A percentile compares a stretch with the other conserved stretches of the same genome.
Evolutionary conservation across 2,329 filamentous ascomycete species (phyloP).

Genomic region (Neobulgaria alba): DNA sequence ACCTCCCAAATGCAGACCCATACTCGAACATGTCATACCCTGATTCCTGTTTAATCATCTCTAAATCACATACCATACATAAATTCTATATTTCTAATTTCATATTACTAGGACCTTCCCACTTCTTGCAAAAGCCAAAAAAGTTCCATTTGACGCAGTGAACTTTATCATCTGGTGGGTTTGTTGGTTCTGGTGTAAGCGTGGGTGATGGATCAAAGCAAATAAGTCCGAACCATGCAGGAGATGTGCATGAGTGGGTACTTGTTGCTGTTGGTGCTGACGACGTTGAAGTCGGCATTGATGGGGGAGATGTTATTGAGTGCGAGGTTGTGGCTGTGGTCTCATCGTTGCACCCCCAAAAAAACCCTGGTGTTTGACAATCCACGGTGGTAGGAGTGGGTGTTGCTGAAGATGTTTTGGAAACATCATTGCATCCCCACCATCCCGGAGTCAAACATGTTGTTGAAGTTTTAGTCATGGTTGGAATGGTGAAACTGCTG

Average conservation of each 20-base stretch:
- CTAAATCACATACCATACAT: no score
- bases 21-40: no score
- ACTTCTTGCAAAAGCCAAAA: conserved; percentile 24
- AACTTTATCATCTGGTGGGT: conserved; percentile 8
- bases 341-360: conserved; percentile 46
- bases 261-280: conserved; percentile 16
- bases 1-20: no score
- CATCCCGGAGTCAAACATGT: conserved; percentile 35
- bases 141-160: conserved; percentile 21
- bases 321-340: conserved; percentile 29
- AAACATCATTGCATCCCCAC: conserved; percentile 42
- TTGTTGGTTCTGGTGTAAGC: conserved; percentile 10
- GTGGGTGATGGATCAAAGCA: conserved; percentile 24
- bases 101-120: conserved; percentile 9
- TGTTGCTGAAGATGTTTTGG: conserved; percentile 31
- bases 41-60: no score
- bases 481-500: not conserved
- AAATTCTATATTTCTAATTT: conserved; percentile 25
- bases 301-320: conserved; percentile 29
- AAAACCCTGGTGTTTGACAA: conserved; percentile 47
- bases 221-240: conserved; percentile 25
- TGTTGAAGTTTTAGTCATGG: conserved; percentile 14
- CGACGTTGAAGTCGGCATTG: conserved; percentile 15
- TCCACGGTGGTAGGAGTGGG: conserved; percentile 27
- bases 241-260: conserved; percentile 20